Evolutionary conservation across 1,284 basidiomycete genomes (phyloP), one percentile per base, ranked within the genome.

Genomic region (Fomes fomentarius): DNA sequence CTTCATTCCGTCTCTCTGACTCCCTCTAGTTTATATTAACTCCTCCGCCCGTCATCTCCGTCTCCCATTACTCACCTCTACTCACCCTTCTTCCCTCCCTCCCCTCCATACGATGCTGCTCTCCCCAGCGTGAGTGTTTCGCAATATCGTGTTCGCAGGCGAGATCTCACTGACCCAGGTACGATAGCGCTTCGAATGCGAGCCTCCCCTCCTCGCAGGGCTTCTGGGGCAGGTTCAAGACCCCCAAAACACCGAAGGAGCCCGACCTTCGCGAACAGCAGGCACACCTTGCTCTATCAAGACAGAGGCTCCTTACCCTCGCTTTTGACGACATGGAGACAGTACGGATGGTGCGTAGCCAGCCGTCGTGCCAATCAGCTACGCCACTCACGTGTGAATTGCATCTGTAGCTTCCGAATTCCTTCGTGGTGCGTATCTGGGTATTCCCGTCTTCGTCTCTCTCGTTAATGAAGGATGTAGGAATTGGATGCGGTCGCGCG

Each of bases 261-360:
- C 72, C 72, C 56, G 81, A 85, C 15, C 73, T 80, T 56, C 76
- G 76, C 52, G 77, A 81, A 47, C 74, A 71, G 26, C 63, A 62
- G 37, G 70, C 76, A 1, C 80, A 80, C 26, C 84, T 87, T 79
- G 80, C 85, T 2, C 76, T 90, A 60, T 76, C 84, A 25, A 74
- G 87, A 47, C 86, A 87, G 59, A 82, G 87, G 56, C 81, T 91
- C 57, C 78, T 93, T 62, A 93, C 91, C 48, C 81, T 93, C 56
- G 85, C 82, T n/a, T 90, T 85, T 69, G 85, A 76, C 48, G 90
- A 92, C 39, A 89, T 91, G 85, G 91, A 93, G 72, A 92, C 90
- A 11, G 79, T 93, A 57, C 78, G 84, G 59, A 82, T 87, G 76
- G 89, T 90, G 21, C 21, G 48, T 52, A 43, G 24, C 45, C 21